Evolutionary conservation across 2,329 filamentous ascomycete genomes (phyloP), one percentile per base, ranked within the genome.

Genomic region (Cercospora canescens): DNA sequence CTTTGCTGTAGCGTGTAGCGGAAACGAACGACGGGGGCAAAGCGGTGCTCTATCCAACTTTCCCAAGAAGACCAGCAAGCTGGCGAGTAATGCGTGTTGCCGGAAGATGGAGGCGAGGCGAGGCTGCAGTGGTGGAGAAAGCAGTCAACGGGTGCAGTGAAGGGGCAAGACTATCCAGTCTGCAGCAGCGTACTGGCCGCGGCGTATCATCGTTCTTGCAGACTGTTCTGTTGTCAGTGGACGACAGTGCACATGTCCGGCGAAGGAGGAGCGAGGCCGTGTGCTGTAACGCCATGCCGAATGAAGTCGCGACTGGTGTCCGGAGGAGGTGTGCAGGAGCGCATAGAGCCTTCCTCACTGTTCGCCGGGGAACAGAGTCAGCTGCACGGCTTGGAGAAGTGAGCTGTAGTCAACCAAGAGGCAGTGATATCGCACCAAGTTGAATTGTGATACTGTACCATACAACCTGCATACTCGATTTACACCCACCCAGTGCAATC

Each of bases 31-130:
- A 66, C 59, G 67, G 41, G n/a, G 66, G 67, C 70, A 71, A 73
- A 71, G 70, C 71, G 71, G 69, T 41, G 63, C 60, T 68, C 62
- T 76, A 75, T 76, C 74, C 74, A 76, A 76, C 60, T 35, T 65
- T 67, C 67, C 66, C 66, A 70, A 66, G 63, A 66, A 67, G 62
- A 67, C 68, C 69, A 69, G 66, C 60, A 64, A 62, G 50, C 66
- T 70, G 63, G 67, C 60, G 71, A 68, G 65, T 58, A 71, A 71
- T 66, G 69, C 62, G 54, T 52, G 60, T 60, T 68, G 68, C 59
- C 63, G 68, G 61, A 61, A 61, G 66, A 67, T 67, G 66, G 55
- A 55, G 56, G 52, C 60, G 64, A 64, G 32, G 39, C 57, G 56
- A 65, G 50, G 59, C 59, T 57, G 60, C 58, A 37, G 65, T 59